Conservation (phyloP, 106 monocot genomes). For the Apostasia shenzhenica region DNA sequence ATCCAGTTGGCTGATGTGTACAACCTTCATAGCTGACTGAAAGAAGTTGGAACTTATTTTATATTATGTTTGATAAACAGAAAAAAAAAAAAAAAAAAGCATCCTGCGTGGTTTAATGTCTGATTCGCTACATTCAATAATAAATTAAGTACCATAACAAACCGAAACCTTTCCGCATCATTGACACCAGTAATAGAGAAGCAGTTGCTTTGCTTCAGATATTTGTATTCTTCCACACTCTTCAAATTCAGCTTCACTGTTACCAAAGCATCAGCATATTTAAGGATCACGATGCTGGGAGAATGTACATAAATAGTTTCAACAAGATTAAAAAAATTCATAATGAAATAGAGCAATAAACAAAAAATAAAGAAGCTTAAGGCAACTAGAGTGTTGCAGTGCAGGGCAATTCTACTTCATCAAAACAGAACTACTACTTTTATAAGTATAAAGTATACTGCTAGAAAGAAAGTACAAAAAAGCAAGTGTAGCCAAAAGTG, state of each 20-base stretch:
- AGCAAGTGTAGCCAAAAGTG: too few relatives aligned
- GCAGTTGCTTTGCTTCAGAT: conserved; percentile 81
- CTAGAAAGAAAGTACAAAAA: too few relatives aligned
- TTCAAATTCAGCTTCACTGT: conserved; percentile 86
- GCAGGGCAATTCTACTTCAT: too few relatives aligned
- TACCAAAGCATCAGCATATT: conserved; percentile 11
- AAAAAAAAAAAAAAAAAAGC: conserved; percentile 1
- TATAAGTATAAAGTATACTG: too few relatives aligned
- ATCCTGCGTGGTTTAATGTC: not conserved
- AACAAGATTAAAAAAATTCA: not conserved
- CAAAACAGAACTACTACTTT: too few relatives aligned
- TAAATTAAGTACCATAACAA: conserved; percentile 48
- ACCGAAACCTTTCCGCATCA: conserved; percentile 87
- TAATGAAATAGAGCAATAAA: too few relatives aligned
- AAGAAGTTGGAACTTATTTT: conserved; percentile 1
- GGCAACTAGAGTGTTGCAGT: too few relatives aligned
- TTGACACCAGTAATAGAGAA: conserved; percentile 74
- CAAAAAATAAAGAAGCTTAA: too few relatives aligned
- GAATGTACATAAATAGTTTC: not conserved
- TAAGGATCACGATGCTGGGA: not conserved
- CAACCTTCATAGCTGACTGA: conserved; percentile 90
- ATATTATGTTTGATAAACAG: not conserved
- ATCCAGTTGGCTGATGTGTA: conserved; percentile 83
- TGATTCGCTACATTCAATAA: not conserved
- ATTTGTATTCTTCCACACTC: conserved; percentile 69